A percentile compares a stretch with the other conserved stretches of the same genome.
Conservation (phyloP, 192 early-diverging fungal species). For the Podila epigama region DNA sequence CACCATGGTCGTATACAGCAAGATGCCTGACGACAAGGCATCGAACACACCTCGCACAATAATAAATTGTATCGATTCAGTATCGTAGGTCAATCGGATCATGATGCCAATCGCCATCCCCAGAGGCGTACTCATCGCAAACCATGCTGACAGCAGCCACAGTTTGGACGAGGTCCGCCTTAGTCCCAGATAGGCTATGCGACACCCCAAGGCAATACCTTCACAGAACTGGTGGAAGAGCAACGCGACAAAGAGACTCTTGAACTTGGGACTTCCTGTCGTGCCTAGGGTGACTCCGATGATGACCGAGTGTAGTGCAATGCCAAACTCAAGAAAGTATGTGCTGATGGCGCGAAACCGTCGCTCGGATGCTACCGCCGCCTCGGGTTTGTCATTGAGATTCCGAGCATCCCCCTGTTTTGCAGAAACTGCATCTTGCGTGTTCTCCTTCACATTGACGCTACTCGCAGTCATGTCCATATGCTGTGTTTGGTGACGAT, state of each 20-base stretch:
- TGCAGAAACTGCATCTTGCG: neutral
- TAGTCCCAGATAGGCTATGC: conserved; percentile 58
- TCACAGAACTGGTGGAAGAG: conserved; percentile 70
- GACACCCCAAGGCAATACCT: conserved; percentile 73
- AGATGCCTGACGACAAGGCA: conserved; percentile 76
- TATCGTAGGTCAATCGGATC: conserved; percentile 63
- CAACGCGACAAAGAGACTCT: conserved; percentile 63
- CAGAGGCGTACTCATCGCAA: conserved; percentile 78
- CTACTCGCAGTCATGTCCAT: neutral
- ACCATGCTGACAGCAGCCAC: conserved; percentile 59
- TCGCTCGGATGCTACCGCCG: conserved; percentile 1
- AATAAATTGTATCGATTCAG: conserved; percentile 56
- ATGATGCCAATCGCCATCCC: conserved; percentile 79
- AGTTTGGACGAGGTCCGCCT: conserved; percentile 43
- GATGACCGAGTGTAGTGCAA: conserved; percentile 75
- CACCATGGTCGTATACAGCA: conserved; percentile 78
- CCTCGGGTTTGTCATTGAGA: neutral
- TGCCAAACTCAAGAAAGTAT: conserved; percentile 71
- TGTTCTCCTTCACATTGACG: neutral
- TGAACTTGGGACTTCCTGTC: conserved; percentile 63
- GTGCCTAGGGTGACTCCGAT: conserved; percentile 75
- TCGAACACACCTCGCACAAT: conserved; percentile 77
- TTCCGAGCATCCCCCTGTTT: conserved; percentile 4
- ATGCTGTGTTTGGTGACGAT: too few relatives aligned
- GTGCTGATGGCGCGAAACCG: conserved; percentile 46